A percentile compares a stretch with the other conserved stretches of the same genome.
These are phyloP conservation scores for Ramicandelaber brevisporus DNA, from an alignment of 192 early-diverging fungal genomes.

Conservation along the genomic window DNA sequence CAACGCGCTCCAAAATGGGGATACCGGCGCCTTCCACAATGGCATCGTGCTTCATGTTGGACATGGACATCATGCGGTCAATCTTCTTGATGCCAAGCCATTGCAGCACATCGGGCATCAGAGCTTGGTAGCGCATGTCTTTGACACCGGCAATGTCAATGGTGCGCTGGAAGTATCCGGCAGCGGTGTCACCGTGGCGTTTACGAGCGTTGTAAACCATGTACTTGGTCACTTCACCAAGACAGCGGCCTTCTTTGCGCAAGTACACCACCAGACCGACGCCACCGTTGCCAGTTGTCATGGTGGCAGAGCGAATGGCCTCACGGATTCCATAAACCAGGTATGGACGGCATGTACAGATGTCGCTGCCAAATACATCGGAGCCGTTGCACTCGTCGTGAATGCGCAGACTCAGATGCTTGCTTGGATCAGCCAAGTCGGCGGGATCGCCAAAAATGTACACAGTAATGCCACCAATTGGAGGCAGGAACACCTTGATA, in stretches of 20 bases:
- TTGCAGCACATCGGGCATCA: constrained; percentile 91
- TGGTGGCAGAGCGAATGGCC: constrained; percentile 63
- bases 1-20: constrained; percentile 62
- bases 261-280: constrained; percentile 91
- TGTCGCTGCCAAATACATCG: constrained; percentile 66
- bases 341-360: constrained; percentile 63
- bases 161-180: constrained; percentile 69
- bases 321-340: constrained; percentile 78
- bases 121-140: constrained; percentile 89
- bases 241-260: constrained; percentile 80
- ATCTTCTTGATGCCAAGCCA: constrained; percentile 88
- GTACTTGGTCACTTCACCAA: constrained; percentile 92
- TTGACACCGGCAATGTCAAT: constrained; percentile 75
- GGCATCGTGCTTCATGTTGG: constrained; percentile 82
- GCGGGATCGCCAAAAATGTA: constrained; percentile 83
- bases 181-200: constrained; percentile 65
- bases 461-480: constrained; percentile 75
- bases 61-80: constrained; percentile 74
- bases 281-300: too few relatives aligned
- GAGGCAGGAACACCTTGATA: constrained; percentile 79
- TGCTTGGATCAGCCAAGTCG: constrained; percentile 52
- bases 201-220: constrained; percentile 88
- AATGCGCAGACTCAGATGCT: constrained; percentile 59
- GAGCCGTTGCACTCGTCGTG: constrained; percentile 94
- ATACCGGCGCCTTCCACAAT: constrained; percentile 61